Conservation (phyloP, 1,139 yeast genomes). For the Blastobotrys apis region DNA sequence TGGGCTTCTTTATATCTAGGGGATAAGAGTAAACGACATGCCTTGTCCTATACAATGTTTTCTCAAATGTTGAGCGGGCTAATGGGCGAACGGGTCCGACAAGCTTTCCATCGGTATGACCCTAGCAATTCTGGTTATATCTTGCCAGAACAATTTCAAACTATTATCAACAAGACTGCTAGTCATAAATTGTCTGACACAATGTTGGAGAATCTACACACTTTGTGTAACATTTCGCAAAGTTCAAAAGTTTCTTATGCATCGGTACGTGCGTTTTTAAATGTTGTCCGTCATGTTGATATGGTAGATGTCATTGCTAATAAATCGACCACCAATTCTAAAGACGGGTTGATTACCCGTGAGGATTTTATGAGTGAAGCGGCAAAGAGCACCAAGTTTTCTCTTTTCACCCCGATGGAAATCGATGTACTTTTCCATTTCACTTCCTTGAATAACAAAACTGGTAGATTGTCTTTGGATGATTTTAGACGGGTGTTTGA, state of each 20-base stretch:
- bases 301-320: constrained; percentile 40
- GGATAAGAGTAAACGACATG: constrained; percentile 36
- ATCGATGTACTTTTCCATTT: constrained; percentile 44
- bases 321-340: constrained; percentile 32
- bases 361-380: constrained; percentile 41
- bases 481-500: constrained; percentile 43
- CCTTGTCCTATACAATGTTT: constrained; percentile 41
- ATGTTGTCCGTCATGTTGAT: constrained; percentile 41
- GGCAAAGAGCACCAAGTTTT: constrained; percentile 39
- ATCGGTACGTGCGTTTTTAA: constrained; percentile 43
- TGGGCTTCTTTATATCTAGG: constrained; percentile 44
- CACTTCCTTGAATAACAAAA: constrained; percentile 35
- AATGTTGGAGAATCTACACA: constrained; percentile 37
- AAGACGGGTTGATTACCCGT: constrained; percentile 39
- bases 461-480: constrained; percentile 38
- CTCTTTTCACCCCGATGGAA: constrained; percentile 44
- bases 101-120: constrained; percentile 42
- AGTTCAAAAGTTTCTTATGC: constrained; percentile 40
- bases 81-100: constrained; percentile 45
- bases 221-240: constrained; percentile 37
- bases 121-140: constrained; percentile 38
- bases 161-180: constrained; percentile 37
- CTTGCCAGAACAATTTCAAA: constrained; percentile 40
- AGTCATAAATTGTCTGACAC: constrained; percentile 42
- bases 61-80: constrained; percentile 45